phyloP scores from a whole-genome alignment of 441 rosid genomes.

The Croton laevigatus region DNA sequence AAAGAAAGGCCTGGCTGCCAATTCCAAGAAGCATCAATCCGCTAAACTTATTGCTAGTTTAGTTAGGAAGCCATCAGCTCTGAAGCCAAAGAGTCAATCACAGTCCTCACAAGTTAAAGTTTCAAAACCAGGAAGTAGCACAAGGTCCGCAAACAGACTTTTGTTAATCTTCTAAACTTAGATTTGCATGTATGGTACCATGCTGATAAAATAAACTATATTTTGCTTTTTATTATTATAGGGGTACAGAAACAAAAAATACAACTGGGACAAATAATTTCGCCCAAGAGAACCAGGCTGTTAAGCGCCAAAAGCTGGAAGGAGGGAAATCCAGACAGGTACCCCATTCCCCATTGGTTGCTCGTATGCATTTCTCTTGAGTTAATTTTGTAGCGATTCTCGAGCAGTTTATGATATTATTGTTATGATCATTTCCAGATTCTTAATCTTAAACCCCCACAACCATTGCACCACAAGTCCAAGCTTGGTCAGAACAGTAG shows the following conservation, averaged over 20 bases:
- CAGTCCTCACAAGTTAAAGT: conserved; percentile 56
- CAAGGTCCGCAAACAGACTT: conserved; percentile 32
- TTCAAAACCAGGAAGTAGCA: conserved; percentile 37
- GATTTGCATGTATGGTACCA: background rate
- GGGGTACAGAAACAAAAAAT: conserved; percentile 36
- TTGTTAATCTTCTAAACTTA: conserved; percentile 3
- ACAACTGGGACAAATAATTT: conserved; percentile 44
- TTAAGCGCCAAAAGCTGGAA: conserved; percentile 93
- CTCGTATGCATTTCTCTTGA: background rate
- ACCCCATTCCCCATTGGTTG: conserved; percentile 7
- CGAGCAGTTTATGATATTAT: conserved; percentile 12
- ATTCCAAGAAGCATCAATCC: conserved; percentile 59
- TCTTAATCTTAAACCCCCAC: conserved; percentile 63
- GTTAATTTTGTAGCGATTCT: background rate
- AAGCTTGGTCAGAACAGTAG: conserved; percentile 54
- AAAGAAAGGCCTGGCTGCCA: conserved; percentile 39
- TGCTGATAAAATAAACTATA: background rate
- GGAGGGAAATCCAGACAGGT: conserved; percentile 93
- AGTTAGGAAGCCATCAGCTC: conserved; percentile 53
- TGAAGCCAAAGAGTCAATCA: conserved; percentile 46
- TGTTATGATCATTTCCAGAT: conserved; percentile 46
- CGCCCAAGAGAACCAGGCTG: conserved; percentile 87
- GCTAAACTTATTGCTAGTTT: conserved; percentile 58
- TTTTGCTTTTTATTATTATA: conserved; percentile 16
- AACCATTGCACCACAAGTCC: conserved; percentile 74